phyloP scores from a whole-genome alignment of 2,329 filamentous ascomycete genomes.

The Pseudogymnoascus sp. region DNA sequence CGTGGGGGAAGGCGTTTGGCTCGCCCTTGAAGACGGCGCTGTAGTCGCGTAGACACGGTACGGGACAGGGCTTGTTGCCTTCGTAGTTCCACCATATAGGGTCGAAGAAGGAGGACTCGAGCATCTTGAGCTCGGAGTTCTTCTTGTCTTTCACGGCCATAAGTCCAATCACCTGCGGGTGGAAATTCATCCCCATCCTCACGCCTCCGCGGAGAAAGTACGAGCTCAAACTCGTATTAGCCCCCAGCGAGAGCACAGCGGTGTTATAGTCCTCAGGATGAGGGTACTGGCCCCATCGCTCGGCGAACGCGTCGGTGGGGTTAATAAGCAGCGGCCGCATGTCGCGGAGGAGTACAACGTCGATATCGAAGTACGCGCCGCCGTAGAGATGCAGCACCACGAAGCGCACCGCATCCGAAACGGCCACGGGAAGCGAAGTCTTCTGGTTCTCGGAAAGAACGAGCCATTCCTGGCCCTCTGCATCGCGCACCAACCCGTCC shows the following conservation, averaged over 20 bases:
- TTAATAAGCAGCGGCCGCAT: slow-evolving; percentile 45
- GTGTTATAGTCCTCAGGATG: slow-evolving; percentile 49
- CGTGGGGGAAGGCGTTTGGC: slow-evolving; percentile 32
- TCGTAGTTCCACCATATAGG: slow-evolving; percentile 48
- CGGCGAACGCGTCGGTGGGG: slow-evolving; percentile 41
- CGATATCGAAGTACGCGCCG: slow-evolving; percentile 48
- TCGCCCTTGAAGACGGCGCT: slow-evolving; percentile 43
- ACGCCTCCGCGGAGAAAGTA: slow-evolving; percentile 48
- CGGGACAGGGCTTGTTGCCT: slow-evolving; percentile 37
- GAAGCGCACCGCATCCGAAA: slow-evolving; percentile 47
- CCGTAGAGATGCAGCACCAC: slow-evolving; percentile 46
- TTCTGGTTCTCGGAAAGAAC: slow-evolving; percentile 46
- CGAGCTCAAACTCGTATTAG: slow-evolving; percentile 46
- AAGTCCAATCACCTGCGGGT: slow-evolving; percentile 45
- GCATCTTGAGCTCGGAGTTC: slow-evolving; percentile 45
- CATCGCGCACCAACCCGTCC: slow-evolving; percentile 43
- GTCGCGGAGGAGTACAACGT: slow-evolving; percentile 45
- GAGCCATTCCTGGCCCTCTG: slow-evolving; percentile 42
- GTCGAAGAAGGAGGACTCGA: slow-evolving; percentile 49
- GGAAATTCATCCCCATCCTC: slow-evolving; percentile 50
- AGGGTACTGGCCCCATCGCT: slow-evolving; percentile 45
- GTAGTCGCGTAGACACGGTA: slow-evolving; percentile 47
- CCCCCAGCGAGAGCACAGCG: slow-evolving; percentile 46
- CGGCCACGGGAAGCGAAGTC: slow-evolving; percentile 49
- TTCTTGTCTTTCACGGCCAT: slow-evolving; percentile 49